phyloP scores from a whole-genome alignment of 169 alveolate species.

The Cryptosporidium meleagridis region DNA sequence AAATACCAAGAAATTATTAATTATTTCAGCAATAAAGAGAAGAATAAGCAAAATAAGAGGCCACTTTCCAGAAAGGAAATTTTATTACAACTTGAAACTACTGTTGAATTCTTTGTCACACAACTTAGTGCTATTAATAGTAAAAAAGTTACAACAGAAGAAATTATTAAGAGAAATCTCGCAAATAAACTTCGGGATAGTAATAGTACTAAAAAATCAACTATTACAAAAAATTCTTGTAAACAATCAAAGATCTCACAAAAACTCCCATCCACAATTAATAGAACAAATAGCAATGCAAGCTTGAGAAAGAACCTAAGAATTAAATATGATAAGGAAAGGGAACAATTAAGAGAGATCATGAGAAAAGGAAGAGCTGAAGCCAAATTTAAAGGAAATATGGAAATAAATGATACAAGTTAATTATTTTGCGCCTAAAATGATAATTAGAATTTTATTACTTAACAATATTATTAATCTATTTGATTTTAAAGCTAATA shows the following conservation, averaged over 20 bases:
- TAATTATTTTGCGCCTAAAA: slow-evolving; percentile 25
- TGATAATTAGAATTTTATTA: neutral
- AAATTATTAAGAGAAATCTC: slow-evolving; percentile 30
- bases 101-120: slow-evolving; percentile 40
- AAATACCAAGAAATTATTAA: slow-evolving; percentile 34
- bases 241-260: neutral
- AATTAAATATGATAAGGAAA: slow-evolving; percentile 39
- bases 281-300: slow-evolving; percentile 5
- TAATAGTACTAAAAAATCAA: neutral
- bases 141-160: slow-evolving; percentile 48
- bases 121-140: slow-evolving; percentile 62
- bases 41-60: neutral
- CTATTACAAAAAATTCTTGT: neutral
- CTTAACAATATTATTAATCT: neutral
- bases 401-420: neutral
- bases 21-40: slow-evolving; percentile 1
- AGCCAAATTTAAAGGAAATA: neutral
- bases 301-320: neutral
- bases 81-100: slow-evolving; percentile 39
- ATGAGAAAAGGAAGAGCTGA: slow-evolving; percentile 63
- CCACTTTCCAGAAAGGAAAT: slow-evolving; percentile 34
- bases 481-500: neutral
- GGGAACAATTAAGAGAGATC: slow-evolving; percentile 44
- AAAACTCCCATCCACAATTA: neutral
- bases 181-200: neutral